phyloP scores from a whole-genome alignment of 78 protist species.

The Cyanophora paradoxa region DNA sequence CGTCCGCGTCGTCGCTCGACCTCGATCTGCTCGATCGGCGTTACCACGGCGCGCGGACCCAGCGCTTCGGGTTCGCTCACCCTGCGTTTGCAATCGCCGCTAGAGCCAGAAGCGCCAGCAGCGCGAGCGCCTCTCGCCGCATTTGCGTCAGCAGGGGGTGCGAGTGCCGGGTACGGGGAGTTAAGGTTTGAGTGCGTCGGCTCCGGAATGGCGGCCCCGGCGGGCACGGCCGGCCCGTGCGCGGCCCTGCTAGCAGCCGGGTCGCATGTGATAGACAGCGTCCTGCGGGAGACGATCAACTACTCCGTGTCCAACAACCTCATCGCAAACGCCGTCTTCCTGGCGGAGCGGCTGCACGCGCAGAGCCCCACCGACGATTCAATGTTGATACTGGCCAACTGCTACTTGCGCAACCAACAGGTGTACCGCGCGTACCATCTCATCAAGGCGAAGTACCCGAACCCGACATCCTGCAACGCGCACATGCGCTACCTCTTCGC shows the following conservation, averaged over 20 bases:
- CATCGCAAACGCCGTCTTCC: slow-evolving; percentile 15
- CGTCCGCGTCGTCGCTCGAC: too few species aligned
- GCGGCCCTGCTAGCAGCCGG: not conserved
- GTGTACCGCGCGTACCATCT: not conserved
- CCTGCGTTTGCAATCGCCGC: not conserved
- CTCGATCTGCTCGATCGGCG: not conserved
- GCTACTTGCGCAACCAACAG: not conserved
- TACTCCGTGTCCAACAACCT: slow-evolving; percentile 1
- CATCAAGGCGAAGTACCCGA: too few species aligned
- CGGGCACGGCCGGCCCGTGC: too few species aligned
- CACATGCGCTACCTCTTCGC: slow-evolving; percentile 23
- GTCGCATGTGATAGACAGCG: not conserved
- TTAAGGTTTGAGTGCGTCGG: too few species aligned
- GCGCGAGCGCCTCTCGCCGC: not conserved
- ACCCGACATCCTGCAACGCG: not conserved
- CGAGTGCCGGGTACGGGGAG: too few species aligned
- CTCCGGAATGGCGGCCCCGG: too few species aligned
- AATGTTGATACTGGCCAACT: not conserved
- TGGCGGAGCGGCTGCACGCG: slow-evolving; percentile 32
- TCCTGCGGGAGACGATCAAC: not conserved
- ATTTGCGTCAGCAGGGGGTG: too few species aligned
- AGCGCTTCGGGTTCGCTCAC: not conserved
- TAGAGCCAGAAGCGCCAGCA: too few species aligned
- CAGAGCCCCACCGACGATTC: not conserved
- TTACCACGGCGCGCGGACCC: not conserved